Evolutionary conservation across 768 basidiomycete genomes (phyloP), one percentile per base, ranked within the genome.

Genomic region (Pulveroboletus sp.): DNA sequence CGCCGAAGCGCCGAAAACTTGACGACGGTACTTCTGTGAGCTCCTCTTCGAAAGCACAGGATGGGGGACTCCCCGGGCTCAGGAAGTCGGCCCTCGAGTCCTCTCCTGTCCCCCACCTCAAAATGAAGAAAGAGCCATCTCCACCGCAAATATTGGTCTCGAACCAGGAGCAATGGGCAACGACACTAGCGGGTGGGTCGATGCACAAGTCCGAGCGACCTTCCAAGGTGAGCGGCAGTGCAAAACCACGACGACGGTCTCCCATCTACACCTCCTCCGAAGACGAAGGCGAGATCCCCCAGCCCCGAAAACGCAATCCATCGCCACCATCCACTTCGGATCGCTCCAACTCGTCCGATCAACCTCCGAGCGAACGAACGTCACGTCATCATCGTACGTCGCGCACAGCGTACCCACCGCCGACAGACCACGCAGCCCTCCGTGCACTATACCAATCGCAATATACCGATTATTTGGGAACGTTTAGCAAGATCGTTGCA

Each of bases 211-310:
- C 47, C 11, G 63, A 69, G 31, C 59, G 63, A 48, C 24, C 51
- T 30, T 30, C 54, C 50, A 66, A 55, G 41, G 18, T 50, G 18
- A 56, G 44, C 32, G 54, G 53, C 14, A 47, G 51, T 14, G 45
- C 50, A 26, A 82, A 79, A 47, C 47, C 57, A 17, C 73, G 80
- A 39, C 80, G 84, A 39, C 73, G 68, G 38, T 79, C 82, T 3
- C 82, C 81, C 1, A 76, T 81, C 44, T 85, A 82, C 53, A 85
- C 84, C 1, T 83, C 84, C 1, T 82, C 84, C 1, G 82, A 82
- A 35, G 80, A 84, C 44, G 81, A 83, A 59, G 73, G 72, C 21
- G 73, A 77, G 50, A 66, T 66, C 8, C 62, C 65, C 2, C 64
- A 69, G 46, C 52, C 66, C 37, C 56, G 53, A 36, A 62, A 57